Percentiles rank a stretch among this genome's conserved stretches.
These are phyloP conservation scores for Globisporangium rhizosaccharum DNA, from an alignment of 352 stramenopile species.

Conservation along the genomic window DNA sequence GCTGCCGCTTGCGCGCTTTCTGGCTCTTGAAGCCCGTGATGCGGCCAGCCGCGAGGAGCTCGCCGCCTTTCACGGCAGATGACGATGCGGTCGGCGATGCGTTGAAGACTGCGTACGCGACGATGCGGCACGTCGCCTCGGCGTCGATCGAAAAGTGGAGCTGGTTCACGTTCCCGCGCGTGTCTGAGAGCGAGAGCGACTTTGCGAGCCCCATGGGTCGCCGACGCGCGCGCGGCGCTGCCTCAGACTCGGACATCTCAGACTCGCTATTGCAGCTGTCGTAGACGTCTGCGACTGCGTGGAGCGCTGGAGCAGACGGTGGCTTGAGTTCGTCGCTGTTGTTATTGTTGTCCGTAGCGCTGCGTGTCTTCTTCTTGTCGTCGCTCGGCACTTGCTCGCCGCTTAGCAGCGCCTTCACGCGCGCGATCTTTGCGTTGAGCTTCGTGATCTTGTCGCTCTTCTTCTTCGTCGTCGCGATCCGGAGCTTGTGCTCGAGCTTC, in stretches of 20 bases:
- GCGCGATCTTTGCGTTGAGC: slow-evolving; percentile 76
- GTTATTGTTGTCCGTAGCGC: slow-evolving; percentile 17
- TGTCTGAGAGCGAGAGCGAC: slow-evolving; percentile 17
- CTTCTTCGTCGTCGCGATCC: slow-evolving; percentile 87
- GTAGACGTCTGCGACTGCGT: slow-evolving; percentile 39
- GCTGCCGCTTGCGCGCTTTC: slow-evolving; percentile 64
- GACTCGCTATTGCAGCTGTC: slow-evolving; percentile 85
- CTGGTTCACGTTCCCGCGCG: slow-evolving; percentile 39
- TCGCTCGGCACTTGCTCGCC: slow-evolving; percentile 68
- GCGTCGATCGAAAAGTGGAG: slow-evolving; percentile 81
- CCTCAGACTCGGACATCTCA: slow-evolving; percentile 75
- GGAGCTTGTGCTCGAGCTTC: slow-evolving; percentile 87
- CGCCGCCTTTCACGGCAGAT: slow-evolving; percentile 15
- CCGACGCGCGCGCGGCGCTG: slow-evolving; percentile 18
- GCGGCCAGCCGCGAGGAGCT: slow-evolving; percentile 13
- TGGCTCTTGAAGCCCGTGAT: slow-evolving; percentile 35
- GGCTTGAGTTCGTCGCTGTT: slow-evolving; percentile 31
- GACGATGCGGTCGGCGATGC: slow-evolving; percentile 24
- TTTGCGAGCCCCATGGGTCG: slow-evolving; percentile 16
- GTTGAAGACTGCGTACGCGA: slow-evolving; percentile 75
- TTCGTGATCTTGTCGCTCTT: slow-evolving; percentile 87
- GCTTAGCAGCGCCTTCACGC: slow-evolving; percentile 71
- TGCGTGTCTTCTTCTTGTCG: slow-evolving; percentile 23
- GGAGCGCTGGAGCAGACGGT: background rate
- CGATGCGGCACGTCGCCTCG: slow-evolving; percentile 76